Conservation (phyloP, 148 eudicot genomes). For the Nepenthes gracilis region DNA sequence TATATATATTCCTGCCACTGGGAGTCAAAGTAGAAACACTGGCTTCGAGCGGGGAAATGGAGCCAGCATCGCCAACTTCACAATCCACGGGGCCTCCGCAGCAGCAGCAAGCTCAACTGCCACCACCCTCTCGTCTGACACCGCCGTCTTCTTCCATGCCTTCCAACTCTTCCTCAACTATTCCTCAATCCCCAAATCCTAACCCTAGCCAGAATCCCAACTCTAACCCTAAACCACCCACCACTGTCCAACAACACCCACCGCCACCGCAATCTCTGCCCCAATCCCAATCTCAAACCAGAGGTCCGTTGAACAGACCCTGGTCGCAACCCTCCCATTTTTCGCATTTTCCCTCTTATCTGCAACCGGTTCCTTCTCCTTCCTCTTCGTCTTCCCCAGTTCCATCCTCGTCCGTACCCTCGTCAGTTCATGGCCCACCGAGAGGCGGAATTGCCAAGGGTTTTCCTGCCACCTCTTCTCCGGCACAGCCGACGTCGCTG, state of each 20-base stretch:
- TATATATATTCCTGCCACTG: too few relatives aligned
- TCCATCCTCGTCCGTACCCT: constrained; percentile 11
- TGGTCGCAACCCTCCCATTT: constrained; percentile 38
- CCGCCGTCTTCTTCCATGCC: constrained; percentile 14
- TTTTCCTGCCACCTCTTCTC: constrained; percentile 35
- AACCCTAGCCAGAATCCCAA: constrained; percentile 16
- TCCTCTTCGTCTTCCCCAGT: constrained; percentile 18
- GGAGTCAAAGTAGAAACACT: too few relatives aligned
- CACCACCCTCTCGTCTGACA: constrained; percentile 6
- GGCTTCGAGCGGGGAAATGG: background rate
- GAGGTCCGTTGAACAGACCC: constrained; percentile 31
- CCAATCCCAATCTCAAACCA: constrained; percentile 12
- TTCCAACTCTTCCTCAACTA: constrained; percentile 1
- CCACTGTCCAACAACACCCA: constrained; percentile 9
- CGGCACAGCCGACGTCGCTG: constrained; percentile 10
- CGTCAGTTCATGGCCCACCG: constrained; percentile 18
- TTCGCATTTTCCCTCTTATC: constrained; percentile 24
- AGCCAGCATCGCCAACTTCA: constrained; percentile 5
- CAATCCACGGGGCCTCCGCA: constrained; percentile 9
- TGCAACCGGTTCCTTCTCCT: background rate
- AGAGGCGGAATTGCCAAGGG: constrained; percentile 66
- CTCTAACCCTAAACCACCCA: constrained; percentile 5
- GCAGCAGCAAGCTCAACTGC: constrained; percentile 6
- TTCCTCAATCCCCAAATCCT: constrained; percentile 24
- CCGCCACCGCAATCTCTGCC: constrained; percentile 4